Evolutionary conservation across 305 asterid genomes (phyloP).

Genomic region (Ilex paraguariensis): DNA sequence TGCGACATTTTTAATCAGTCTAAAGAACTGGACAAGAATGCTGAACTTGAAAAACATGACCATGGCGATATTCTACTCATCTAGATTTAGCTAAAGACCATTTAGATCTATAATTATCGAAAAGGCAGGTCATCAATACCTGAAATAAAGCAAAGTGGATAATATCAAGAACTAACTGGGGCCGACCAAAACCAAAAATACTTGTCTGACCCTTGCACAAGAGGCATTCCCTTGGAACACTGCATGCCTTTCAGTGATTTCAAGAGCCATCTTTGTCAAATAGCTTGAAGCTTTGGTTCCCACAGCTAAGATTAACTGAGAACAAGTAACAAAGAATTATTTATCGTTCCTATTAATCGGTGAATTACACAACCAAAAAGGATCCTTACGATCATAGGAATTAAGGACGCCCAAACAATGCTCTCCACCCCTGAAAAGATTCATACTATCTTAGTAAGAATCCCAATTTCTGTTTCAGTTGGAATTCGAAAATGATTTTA

Average conservation of each 20-base stretch:
- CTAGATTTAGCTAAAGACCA: too few species aligned
- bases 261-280: slow-evolving; percentile 77
- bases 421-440: slow-evolving; percentile 69
- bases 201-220: slow-evolving; percentile 76
- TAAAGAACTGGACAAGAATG: too few species aligned
- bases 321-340: slow-evolving; percentile 1
- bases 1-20: too few species aligned
- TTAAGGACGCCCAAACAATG: slow-evolving; percentile 82
- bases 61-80: too few species aligned
- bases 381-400: slow-evolving; percentile 75
- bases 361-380: slow-evolving; percentile 6
- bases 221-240: slow-evolving; percentile 95
- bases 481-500: neutral
- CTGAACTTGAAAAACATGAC: too few species aligned
- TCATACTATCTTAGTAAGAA: slow-evolving; percentile 3
- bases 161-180: slow-evolving; percentile 63
- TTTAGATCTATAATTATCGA: too few species aligned
- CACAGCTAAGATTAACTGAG: slow-evolving; percentile 79
- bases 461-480: neutral
- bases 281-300: slow-evolving; percentile 88
- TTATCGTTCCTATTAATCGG: slow-evolving; percentile 5
- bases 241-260: slow-evolving; percentile 75
- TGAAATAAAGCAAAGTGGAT: slow-evolving; percentile 86
- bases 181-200: slow-evolving; percentile 87
- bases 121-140: slow-evolving; percentile 34